phyloP scores from a whole-genome alignment of 2,329 filamentous ascomycete species.

The Neonectria neomacrospora region DNA sequence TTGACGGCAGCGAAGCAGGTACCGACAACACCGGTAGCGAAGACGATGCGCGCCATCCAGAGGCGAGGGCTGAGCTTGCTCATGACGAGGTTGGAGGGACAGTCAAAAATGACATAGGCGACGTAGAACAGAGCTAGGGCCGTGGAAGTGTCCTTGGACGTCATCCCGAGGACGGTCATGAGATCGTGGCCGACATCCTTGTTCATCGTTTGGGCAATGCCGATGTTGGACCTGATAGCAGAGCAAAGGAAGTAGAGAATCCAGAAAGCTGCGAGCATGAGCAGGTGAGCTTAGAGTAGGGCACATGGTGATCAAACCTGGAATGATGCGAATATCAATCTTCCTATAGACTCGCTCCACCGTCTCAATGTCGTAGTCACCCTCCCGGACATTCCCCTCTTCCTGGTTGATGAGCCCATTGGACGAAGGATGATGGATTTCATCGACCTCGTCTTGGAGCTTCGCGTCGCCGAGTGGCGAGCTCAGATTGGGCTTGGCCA shows the following conservation, averaged over 20 bases:
- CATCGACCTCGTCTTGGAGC: conserved; percentile 34
- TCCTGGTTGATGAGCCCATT: conserved; percentile 43
- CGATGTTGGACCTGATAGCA: conserved; percentile 90
- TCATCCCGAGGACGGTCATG: conserved; percentile 74
- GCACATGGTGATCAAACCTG: conserved; percentile 53
- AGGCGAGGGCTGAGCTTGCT: conserved; percentile 83
- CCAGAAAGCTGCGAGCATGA: conserved; percentile 77
- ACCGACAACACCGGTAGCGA: conserved; percentile 86
- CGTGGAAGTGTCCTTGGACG: conserved; percentile 81
- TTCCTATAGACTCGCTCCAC: conserved; percentile 68
- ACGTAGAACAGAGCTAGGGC: conserved; percentile 92
- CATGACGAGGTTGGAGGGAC: conserved; percentile 91
- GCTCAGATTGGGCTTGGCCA: conserved; percentile 52
- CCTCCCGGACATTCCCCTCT: conserved; percentile 48
- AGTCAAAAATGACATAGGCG: conserved; percentile 89
- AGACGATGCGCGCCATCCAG: conserved; percentile 93
- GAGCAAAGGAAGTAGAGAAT: conserved; percentile 91
- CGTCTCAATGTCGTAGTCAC: conserved; percentile 61
- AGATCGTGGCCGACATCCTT: conserved; percentile 75
- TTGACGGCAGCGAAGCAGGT: conserved; percentile 85
- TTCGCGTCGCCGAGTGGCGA: conserved; percentile 50
- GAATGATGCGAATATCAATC: conserved; percentile 69
- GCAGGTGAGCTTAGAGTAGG: neutral
- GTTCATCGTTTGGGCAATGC: conserved; percentile 96
- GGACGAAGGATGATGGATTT: conserved; percentile 34